A percentile compares a stretch with the other conserved stretches of the same genome.
phyloP scores from a whole-genome alignment of 75 land plant species.

The Gnetum montanum region DNA sequence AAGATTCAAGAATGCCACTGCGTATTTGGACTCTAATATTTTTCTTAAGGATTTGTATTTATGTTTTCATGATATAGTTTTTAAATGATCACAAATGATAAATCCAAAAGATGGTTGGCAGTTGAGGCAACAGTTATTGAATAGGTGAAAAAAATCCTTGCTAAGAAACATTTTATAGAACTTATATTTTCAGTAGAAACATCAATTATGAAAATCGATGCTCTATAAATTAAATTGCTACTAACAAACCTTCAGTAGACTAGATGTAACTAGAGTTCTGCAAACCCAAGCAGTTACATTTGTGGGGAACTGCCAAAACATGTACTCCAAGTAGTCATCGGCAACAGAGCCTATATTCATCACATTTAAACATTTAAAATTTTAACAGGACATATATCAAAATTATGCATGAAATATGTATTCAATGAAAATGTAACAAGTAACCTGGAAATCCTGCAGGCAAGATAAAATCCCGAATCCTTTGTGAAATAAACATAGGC shows the following conservation, averaged over 20 bases:
- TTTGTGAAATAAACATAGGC: slow-evolving; percentile 7
- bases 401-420: not conserved
- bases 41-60: no score
- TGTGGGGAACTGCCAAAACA: slow-evolving; percentile 95
- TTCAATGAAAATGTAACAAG: not conserved
- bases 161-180: not conserved
- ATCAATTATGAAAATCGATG: no score
- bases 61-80: no score
- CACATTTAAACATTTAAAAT: not conserved
- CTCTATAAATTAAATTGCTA: no score
- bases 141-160: no score
- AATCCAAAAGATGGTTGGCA: no score
- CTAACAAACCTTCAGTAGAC: slow-evolving; percentile 73
- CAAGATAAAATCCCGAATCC: slow-evolving; percentile 45
- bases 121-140: no score
- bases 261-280: slow-evolving; percentile 90
- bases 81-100: no score
- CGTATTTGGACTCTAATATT: no score
- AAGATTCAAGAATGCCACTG: no score
- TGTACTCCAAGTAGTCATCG: slow-evolving; percentile 88
- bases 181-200: slow-evolving; percentile 3
- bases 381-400: not conserved
- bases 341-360: slow-evolving; percentile 75
- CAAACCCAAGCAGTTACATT: slow-evolving; percentile 98
- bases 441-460: slow-evolving; percentile 96